These are phyloP conservation scores for Hypericum androsaemum DNA, from an alignment of 345 rosid species.

Conservation along the genomic window DNA sequence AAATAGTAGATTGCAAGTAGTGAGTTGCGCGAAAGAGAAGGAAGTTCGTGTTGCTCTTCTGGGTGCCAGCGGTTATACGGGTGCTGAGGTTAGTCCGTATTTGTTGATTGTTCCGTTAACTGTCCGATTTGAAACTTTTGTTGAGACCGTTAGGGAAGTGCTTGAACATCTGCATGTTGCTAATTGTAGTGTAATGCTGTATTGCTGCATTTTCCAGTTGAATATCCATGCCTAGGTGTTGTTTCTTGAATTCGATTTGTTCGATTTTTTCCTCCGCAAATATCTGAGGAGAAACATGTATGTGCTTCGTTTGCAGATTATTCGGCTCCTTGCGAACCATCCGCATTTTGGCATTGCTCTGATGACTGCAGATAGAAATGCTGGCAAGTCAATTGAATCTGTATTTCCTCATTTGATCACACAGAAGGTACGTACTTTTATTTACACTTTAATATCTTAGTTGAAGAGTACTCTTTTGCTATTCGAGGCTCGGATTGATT, in stretches of 20 bases:
- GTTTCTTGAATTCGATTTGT: too few relatives aligned
- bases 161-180: background rate
- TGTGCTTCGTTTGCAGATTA: conserved; percentile 39
- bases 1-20: conserved; percentile 27
- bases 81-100: conserved; percentile 67
- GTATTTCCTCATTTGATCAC: conserved; percentile 72
- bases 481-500: too few relatives aligned
- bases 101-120: background rate
- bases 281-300: background rate
- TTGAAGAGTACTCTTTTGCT: background rate
- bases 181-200: too few relatives aligned
- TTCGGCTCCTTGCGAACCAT: conserved; percentile 73
- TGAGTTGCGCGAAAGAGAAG: conserved; percentile 25
- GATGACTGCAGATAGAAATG: conserved; percentile 98
- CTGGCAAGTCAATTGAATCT: conserved; percentile 84
- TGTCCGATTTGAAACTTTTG: background rate
- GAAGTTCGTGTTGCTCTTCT: conserved; percentile 76
- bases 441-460: background rate
- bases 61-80: conserved; percentile 99
- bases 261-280: background rate
- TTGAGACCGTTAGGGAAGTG: background rate
- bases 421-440: conserved; percentile 40
- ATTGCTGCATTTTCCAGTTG: too few relatives aligned
- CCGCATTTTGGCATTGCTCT: conserved; percentile 57
- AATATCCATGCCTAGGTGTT: too few relatives aligned